These are phyloP conservation scores for Fragaria ananassa DNA, from an alignment of 306 rosid species.

Conservation along the genomic window DNA sequence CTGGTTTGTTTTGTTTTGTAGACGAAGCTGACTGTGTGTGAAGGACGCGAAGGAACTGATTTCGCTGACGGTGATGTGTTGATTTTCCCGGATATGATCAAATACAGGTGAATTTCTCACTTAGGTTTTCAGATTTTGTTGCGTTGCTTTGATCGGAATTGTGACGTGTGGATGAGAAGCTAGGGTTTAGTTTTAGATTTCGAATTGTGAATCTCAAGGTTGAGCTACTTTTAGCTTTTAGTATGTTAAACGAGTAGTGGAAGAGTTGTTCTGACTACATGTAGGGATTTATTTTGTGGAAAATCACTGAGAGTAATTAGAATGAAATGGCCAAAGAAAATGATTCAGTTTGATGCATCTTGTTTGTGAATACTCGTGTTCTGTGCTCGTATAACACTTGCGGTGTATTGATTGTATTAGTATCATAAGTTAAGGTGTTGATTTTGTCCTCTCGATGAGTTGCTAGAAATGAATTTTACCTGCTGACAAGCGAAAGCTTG, in stretches of 20 bases:
- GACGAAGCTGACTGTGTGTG: constrained; percentile 76
- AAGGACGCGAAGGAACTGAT: constrained; percentile 56
- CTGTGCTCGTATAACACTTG: background rate
- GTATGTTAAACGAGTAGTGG: background rate
- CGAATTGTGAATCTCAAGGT: background rate
- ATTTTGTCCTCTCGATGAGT: background rate
- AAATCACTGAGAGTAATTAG: background rate
- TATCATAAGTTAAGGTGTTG: background rate
- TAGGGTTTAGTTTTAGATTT: background rate
- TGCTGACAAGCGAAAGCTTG: background rate
- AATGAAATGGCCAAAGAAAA: background rate
- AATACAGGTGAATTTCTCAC: constrained; percentile 47
- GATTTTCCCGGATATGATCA: constrained; percentile 84
- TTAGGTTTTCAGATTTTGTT: background rate
- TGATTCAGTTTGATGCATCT: background rate
- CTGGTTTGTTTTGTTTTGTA: constrained; percentile 23
- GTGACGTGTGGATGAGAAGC: background rate
- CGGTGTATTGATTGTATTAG: background rate
- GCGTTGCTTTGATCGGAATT: background rate
- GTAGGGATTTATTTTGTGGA: background rate
- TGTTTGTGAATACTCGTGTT: background rate
- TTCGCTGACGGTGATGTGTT: constrained; percentile 68
- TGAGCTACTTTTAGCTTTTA: background rate
- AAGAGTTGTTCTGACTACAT: background rate
- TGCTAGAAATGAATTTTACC: background rate